Evolutionary conservation across 768 basidiomycete genomes (phyloP), one percentile per base, ranked within the genome.

Genomic region (Macrolepiota fuliginosa): DNA sequence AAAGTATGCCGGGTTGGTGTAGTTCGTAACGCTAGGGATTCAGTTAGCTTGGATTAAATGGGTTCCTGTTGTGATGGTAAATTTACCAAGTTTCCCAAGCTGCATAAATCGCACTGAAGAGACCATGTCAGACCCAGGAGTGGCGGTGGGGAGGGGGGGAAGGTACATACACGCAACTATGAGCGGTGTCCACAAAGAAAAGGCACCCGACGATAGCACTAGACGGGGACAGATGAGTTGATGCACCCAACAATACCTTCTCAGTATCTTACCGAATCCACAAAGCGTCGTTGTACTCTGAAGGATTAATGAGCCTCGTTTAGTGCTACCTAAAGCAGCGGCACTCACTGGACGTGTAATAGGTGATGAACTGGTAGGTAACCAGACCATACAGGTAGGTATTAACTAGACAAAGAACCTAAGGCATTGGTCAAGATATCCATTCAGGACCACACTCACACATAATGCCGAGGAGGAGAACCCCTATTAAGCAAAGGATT

Each of bases 351-450:
- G 54, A 57, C 12, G 24, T 58, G 42, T 66, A 63, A 49, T 71
- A 71, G 10, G 24, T 37, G 15, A 63, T 29, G 56, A 68, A 69
- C 58, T 69, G 70, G 53, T 59, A 62, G 10, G 62, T 62, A 10
- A 69, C 66, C 32, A 71, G 49, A 4, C 70, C 70, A 36, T 62
- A 71, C 19, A 71, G 49, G 45, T 67, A 71, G 7, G 70, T 71
- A 27, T 71, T 71, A 36, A 71, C 70, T 70, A 49, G 15, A 47
- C 19, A 35, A n/a, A 42, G 11, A 27, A 29, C 35, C 35, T 52
- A 6, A 51, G 45, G 25, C 12, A 25, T 24, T 36, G 7, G 51
- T 13, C 4, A 12, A 37, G 35, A n/a, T 27, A 13, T 9, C 10
- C 27, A 10, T 35, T 32, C 6, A n/a, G 15, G 25, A 17, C 19